Conservation (phyloP, 306 rosid species). For the Cicer arietinum region DNA sequence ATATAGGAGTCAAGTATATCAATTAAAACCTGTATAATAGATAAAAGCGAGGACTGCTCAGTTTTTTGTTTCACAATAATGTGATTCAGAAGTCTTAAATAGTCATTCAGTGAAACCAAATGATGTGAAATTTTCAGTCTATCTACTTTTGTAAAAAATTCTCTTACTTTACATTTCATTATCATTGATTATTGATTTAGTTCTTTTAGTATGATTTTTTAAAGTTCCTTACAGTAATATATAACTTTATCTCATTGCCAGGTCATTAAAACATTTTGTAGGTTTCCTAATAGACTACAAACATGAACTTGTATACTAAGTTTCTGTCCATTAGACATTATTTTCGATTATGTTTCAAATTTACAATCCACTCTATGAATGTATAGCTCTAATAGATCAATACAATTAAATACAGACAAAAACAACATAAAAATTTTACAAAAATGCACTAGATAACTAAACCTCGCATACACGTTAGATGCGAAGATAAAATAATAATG, state of each 20-base stretch:
- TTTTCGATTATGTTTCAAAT: neutral
- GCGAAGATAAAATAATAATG: neutral
- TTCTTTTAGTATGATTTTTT: neutral
- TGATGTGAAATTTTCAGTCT: neutral
- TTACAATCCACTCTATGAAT: neutral
- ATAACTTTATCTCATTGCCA: neutral
- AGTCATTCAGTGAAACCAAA: neutral
- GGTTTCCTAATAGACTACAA: neutral
- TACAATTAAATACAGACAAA: neutral
- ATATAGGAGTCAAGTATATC: neutral
- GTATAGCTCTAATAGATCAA: neutral
- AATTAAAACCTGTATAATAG: neutral
- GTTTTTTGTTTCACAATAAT: neutral
- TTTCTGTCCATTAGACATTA: neutral
- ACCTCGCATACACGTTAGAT: neutral
- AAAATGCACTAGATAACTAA: neutral
- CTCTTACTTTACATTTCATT: neutral
- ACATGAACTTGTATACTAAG: neutral
- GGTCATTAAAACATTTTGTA: neutral
- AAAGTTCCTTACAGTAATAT: neutral
- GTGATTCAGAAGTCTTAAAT: neutral
- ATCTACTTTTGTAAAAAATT: neutral
- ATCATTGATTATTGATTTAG: neutral
- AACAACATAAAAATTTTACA: neutral
- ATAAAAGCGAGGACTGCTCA: constrained; percentile 8